Conservation (phyloP, 306 rosid species). For the Cercis canadensis region DNA sequence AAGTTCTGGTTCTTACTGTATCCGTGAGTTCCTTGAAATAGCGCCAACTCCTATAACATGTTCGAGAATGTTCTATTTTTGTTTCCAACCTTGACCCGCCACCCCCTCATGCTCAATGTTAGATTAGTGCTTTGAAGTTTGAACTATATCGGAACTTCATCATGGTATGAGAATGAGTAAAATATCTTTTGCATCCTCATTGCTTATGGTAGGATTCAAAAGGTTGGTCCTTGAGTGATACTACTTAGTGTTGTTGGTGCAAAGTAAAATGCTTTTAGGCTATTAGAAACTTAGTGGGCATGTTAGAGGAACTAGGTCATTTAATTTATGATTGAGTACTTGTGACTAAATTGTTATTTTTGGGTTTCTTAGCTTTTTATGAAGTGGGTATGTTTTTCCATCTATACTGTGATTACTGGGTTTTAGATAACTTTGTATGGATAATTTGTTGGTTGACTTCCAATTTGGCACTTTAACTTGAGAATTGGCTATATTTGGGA, state of each 20-base stretch:
- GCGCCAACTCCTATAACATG: not conserved
- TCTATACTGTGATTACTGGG: too few species aligned
- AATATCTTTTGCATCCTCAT: not conserved
- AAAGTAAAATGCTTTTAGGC: too few species aligned
- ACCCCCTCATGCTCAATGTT: too few species aligned
- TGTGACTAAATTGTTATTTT: too few species aligned
- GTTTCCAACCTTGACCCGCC: not conserved
- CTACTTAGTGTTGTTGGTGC: not conserved
- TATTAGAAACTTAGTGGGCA: not conserved
- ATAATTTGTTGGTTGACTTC: too few species aligned
- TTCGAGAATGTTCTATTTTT: not conserved
- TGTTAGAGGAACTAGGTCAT: not conserved
- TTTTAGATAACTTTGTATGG: too few species aligned
- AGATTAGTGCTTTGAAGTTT: too few species aligned
- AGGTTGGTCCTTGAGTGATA: not conserved
- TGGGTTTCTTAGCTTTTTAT: too few species aligned
- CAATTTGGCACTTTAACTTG: too few species aligned
- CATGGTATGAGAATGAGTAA: not conserved
- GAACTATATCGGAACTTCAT: too few species aligned
- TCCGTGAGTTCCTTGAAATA: not conserved
- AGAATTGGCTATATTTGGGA: too few species aligned
- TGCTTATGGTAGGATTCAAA: not conserved
- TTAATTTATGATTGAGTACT: not conserved
- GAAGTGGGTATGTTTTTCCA: too few species aligned
- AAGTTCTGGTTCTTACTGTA: not conserved